A percentile compares a stretch with the other conserved stretches of the same genome.
Conservation (phyloP, 345 rosid genomes). For the Cardamine chenopodiifolia region DNA sequence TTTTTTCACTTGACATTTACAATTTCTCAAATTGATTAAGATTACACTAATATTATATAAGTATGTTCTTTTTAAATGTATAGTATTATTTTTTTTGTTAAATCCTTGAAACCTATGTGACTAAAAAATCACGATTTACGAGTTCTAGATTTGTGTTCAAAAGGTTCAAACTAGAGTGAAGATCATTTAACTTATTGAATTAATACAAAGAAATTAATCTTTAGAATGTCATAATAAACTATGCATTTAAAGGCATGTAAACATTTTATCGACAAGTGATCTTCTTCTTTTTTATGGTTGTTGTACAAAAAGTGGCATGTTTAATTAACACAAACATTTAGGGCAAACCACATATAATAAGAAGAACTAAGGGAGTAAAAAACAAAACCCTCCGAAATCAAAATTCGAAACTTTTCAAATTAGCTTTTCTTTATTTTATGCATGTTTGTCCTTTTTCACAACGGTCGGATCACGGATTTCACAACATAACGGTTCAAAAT, state of each 20-base stretch:
- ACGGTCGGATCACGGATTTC: slow-evolving; percentile 48
- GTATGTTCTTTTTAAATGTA: neutral
- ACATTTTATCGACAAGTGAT: neutral
- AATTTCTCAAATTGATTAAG: neutral
- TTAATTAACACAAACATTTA: neutral
- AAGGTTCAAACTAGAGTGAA: neutral
- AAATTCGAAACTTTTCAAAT: slow-evolving; percentile 39
- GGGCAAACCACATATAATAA: neutral
- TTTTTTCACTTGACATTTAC: slow-evolving; percentile 3
- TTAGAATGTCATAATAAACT: neutral
- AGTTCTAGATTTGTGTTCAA: neutral
- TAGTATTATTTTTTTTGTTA: neutral
- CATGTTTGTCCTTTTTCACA: slow-evolving; percentile 40
- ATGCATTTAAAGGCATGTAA: too few species aligned
- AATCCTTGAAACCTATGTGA: neutral
- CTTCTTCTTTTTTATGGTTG: too few species aligned
- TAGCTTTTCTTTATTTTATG: slow-evolving; percentile 5
- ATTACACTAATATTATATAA: neutral
- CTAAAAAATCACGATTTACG: neutral
- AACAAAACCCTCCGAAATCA: neutral
- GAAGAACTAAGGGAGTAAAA: neutral
- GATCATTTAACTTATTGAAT: neutral
- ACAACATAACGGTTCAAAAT: slow-evolving; percentile 36
- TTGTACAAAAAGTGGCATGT: neutral
- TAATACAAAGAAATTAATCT: neutral